phyloP scores from a whole-genome alignment of 2,329 filamentous ascomycete species.

The Colletotrichum scovillei region DNA sequence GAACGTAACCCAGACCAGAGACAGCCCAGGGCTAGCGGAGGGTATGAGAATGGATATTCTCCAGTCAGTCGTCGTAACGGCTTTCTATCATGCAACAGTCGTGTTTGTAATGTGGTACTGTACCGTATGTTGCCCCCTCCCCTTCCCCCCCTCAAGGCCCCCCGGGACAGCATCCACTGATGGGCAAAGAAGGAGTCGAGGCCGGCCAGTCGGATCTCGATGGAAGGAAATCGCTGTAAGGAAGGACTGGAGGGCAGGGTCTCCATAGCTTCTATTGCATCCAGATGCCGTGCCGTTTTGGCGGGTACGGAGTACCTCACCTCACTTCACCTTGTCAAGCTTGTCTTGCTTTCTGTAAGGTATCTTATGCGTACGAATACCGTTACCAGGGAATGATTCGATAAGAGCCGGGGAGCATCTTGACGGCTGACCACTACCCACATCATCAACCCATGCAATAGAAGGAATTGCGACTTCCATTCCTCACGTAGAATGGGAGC shows the following conservation, averaged over 20 bases:
- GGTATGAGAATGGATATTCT: background rate
- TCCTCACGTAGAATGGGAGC: background rate
- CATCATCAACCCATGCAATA: background rate
- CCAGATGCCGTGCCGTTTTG: slow-evolving; percentile 18
- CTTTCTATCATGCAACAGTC: background rate
- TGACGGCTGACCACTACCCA: background rate
- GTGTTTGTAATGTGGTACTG: background rate
- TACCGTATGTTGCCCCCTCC: background rate
- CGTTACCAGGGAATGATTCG: background rate
- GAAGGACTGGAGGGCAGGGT: background rate
- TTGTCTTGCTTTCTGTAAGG: no score
- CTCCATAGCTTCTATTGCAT: slow-evolving; percentile 34
- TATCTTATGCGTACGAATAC: background rate
- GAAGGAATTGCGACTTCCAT: background rate
- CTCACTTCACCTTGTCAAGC: background rate
- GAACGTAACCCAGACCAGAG: background rate
- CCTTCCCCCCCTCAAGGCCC: background rate
- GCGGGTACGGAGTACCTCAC: background rate
- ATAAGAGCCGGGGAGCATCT: background rate
- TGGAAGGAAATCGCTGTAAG: background rate
- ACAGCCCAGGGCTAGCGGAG: background rate
- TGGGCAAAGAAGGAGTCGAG: background rate
- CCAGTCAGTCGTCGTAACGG: background rate
- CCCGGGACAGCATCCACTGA: background rate
- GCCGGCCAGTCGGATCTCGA: background rate